Conservation (phyloP, 495 filamentous ascomycete genomes). For the Bryoglossum gracile region DNA sequence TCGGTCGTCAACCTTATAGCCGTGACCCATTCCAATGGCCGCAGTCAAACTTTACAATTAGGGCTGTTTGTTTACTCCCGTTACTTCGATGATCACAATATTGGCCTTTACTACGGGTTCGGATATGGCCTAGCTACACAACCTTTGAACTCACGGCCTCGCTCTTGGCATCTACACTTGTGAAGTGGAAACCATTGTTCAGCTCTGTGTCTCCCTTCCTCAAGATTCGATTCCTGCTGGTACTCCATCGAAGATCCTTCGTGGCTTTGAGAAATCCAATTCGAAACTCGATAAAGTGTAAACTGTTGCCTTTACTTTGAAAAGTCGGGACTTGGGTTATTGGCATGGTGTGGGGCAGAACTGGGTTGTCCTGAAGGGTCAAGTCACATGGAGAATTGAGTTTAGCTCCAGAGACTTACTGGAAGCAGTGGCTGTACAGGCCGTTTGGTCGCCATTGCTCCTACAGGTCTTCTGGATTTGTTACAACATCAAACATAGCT, state of each 20-base stretch:
- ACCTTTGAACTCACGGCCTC: conserved; percentile 55
- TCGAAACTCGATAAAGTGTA: conserved; percentile 13
- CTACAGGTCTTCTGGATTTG: too few relatives aligned
- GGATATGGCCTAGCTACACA: conserved; percentile 67
- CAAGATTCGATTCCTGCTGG: conserved; percentile 28
- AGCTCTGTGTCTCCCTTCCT: conserved; percentile 76
- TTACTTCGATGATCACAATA: conserved; percentile 60
- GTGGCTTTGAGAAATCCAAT: conserved; percentile 26
- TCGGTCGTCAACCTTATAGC: conserved; percentile 15
- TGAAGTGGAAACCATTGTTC: conserved; percentile 63
- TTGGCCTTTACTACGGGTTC: conserved; percentile 61
- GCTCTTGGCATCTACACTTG: too few relatives aligned
- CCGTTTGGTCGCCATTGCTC: too few relatives aligned
- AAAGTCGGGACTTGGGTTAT: conserved; percentile 27
- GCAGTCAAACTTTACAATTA: conserved; percentile 18
- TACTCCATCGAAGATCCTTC: conserved; percentile 22
- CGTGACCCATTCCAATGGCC: conserved; percentile 39
- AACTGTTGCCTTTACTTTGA: conserved; percentile 17
- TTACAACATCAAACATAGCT: too few relatives aligned
- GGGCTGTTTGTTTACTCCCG: conserved; percentile 33
- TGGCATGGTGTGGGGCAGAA: conserved; percentile 19
- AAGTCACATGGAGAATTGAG: conserved; percentile 18
- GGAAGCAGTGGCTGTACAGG: background rate
- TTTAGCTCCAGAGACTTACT: conserved; percentile 23
- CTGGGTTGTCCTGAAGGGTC: conserved; percentile 19